Conservation (phyloP, 2,329 filamentous ascomycete genomes). For the Sporothrix pallida region DNA sequence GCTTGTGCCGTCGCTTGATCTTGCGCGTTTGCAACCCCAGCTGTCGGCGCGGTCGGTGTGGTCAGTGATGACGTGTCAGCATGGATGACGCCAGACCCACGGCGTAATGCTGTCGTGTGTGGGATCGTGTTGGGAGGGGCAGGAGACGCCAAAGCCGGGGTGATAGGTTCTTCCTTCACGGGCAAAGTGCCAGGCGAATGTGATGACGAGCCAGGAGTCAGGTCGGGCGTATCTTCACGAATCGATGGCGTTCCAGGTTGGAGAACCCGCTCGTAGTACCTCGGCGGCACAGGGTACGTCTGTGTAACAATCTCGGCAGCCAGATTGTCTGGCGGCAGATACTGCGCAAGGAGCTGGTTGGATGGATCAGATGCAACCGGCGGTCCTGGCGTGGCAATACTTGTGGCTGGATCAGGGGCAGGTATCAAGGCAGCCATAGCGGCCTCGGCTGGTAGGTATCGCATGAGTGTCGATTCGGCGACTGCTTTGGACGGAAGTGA, state of each 20-base stretch:
- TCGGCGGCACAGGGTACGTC: neutral
- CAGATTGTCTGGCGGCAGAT: neutral
- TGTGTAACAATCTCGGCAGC: neutral
- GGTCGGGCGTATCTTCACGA: slow-evolving; percentile 29
- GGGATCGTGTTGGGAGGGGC: slow-evolving; percentile 41
- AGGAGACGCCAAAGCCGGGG: slow-evolving; percentile 9
- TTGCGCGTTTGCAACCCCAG: neutral
- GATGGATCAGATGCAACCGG: slow-evolving; percentile 7
- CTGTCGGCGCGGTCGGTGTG: neutral
- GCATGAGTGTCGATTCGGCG: slow-evolving; percentile 26
- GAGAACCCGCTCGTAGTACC: slow-evolving; percentile 9
- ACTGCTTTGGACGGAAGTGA: slow-evolving; percentile 33
- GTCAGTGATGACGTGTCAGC: neutral
- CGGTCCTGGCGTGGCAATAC: neutral
- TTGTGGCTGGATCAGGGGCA: neutral
- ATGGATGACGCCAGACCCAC: neutral
- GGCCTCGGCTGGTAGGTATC: neutral
- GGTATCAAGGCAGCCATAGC: slow-evolving; percentile 3
- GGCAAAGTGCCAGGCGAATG: slow-evolving; percentile 16
- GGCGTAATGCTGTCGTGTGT: neutral
- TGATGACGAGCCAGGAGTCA: slow-evolving; percentile 25
- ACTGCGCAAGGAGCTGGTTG: neutral
- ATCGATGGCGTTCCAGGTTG: neutral
- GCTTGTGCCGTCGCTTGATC: neutral
- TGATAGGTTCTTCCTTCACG: slow-evolving; percentile 25